Conservation (phyloP, 108 stramenopile genomes). For the Aureococcus anophagefferens region DNA sequence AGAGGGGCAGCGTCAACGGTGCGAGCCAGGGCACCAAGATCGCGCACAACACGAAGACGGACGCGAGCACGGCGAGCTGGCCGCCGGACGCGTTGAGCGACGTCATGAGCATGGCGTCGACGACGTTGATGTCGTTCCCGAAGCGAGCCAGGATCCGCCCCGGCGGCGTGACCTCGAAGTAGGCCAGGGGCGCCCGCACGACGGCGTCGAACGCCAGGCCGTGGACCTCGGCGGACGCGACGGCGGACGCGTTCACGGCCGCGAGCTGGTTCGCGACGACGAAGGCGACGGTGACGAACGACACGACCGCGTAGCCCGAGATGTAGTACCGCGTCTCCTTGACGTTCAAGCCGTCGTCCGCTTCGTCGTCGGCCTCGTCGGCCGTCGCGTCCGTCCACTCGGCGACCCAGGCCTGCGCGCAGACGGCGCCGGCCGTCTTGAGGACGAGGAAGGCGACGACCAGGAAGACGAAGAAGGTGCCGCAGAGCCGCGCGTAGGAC, state of each 20-base stretch:
- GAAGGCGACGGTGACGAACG: too few species aligned
- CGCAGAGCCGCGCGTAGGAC: not conserved
- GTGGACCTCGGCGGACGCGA: constrained; percentile 35
- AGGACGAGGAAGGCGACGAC: not conserved
- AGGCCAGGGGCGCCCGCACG: constrained; percentile 33
- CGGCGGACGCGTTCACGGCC: too few species aligned
- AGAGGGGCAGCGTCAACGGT: not conserved
- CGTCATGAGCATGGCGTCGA: not conserved
- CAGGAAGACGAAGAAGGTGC: not conserved
- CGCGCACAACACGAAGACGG: too few species aligned
- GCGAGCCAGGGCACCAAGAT: too few species aligned
- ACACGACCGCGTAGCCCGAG: too few species aligned
- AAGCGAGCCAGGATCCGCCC: constrained; percentile 34
- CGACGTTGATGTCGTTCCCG: constrained; percentile 2
- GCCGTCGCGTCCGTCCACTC: too few species aligned
- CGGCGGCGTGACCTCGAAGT: constrained; percentile 40
- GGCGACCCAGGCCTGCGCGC: constrained; percentile 19
- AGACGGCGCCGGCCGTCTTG: not conserved
- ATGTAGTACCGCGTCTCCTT: too few species aligned
- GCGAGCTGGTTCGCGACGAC: too few species aligned
- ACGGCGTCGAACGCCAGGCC: not conserved
- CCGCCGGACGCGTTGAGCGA: constrained; percentile 12
- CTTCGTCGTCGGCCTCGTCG: too few species aligned
- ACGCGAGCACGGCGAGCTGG: not conserved
- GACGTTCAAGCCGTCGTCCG: too few species aligned